phyloP scores from a whole-genome alignment of 805 yeast species.

The Ogataea pignaliae region DNA sequence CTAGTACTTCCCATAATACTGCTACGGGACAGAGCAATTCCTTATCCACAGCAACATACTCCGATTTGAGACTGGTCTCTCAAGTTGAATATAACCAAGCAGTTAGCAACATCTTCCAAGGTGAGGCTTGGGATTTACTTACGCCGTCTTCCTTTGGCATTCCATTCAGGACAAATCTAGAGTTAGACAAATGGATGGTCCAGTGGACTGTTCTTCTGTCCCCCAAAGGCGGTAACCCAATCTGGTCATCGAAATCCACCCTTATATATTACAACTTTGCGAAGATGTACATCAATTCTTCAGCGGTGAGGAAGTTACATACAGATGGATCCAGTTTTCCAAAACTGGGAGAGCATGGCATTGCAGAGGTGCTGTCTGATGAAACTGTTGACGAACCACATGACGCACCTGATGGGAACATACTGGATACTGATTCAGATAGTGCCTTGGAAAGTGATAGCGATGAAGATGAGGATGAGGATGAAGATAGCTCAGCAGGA shows the following conservation, averaged over 20 bases:
- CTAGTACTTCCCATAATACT: neutral
- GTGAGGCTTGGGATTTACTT: slow-evolving; percentile 57
- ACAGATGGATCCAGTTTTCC: slow-evolving; percentile 29
- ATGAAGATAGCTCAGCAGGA: slow-evolving; percentile 5
- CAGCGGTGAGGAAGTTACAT: slow-evolving; percentile 41
- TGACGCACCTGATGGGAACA: slow-evolving; percentile 13
- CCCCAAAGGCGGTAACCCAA: slow-evolving; percentile 46
- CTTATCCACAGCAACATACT: slow-evolving; percentile 18
- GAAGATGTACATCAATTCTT: slow-evolving; percentile 62
- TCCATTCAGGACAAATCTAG: slow-evolving; percentile 63
- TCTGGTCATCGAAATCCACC: slow-evolving; percentile 69
- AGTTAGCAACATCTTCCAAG: slow-evolving; percentile 49
- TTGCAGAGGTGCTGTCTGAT: slow-evolving; percentile 8
- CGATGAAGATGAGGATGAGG: slow-evolving; percentile 13
- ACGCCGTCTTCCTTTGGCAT: slow-evolving; percentile 61
- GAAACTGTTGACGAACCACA: slow-evolving; percentile 2
- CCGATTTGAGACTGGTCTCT: slow-evolving; percentile 58
- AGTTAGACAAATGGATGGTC: slow-evolving; percentile 74
- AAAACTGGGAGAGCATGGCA: slow-evolving; percentile 14
- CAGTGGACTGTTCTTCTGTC: slow-evolving; percentile 70
- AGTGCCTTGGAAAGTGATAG: slow-evolving; percentile 25
- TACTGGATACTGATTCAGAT: slow-evolving; percentile 27
- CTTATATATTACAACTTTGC: slow-evolving; percentile 70
- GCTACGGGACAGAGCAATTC: neutral
- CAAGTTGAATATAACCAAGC: slow-evolving; percentile 69